Conservation (phyloP, 495 filamentous ascomycete species). For the Hypoxylon lienhwacheense region DNA sequence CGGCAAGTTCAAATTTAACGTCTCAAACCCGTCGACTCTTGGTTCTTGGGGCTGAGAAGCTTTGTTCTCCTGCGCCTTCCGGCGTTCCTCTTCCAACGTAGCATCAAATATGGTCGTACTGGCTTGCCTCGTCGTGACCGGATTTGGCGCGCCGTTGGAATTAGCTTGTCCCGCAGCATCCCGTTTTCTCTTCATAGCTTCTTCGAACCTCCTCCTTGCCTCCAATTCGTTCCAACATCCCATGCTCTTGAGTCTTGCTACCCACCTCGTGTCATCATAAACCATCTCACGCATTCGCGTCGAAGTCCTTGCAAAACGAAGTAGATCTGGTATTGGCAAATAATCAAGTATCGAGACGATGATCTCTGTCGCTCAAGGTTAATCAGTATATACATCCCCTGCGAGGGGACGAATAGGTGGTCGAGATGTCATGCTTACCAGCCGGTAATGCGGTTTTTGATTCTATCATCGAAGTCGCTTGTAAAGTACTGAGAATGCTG, state of each 20-base stretch:
- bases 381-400: constrained; percentile 19
- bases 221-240: constrained; percentile 91
- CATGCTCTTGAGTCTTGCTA: constrained; percentile 78
- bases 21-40: constrained; percentile 47
- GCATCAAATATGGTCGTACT: constrained; percentile 72
- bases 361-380: constrained; percentile 64
- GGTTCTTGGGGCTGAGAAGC: constrained; percentile 21
- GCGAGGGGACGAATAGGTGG: background rate
- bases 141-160: constrained; percentile 25
- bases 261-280: constrained; percentile 97
- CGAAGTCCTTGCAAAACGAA: constrained; percentile 85
- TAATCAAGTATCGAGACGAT: constrained; percentile 86
- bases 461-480: constrained; percentile 73
- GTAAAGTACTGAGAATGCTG: constrained; percentile 72
- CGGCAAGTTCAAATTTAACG: constrained; percentile 41
- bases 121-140: constrained; percentile 21
- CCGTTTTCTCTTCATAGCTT: constrained; percentile 66
- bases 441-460: constrained; percentile 76
- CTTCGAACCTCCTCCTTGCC: constrained; percentile 76
- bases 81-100: constrained; percentile 58
- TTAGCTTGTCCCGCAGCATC: constrained; percentile 49
- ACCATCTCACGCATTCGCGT: constrained; percentile 96
- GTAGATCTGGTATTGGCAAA: constrained; percentile 77
- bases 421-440: constrained; percentile 52
- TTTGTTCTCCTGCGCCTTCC: constrained; percentile 30